Percentiles rank a stretch among this genome's conserved stretches.
phyloP scores from a whole-genome alignment of 202 grass and related monocot genomes.

The Musa balbisiana region DNA sequence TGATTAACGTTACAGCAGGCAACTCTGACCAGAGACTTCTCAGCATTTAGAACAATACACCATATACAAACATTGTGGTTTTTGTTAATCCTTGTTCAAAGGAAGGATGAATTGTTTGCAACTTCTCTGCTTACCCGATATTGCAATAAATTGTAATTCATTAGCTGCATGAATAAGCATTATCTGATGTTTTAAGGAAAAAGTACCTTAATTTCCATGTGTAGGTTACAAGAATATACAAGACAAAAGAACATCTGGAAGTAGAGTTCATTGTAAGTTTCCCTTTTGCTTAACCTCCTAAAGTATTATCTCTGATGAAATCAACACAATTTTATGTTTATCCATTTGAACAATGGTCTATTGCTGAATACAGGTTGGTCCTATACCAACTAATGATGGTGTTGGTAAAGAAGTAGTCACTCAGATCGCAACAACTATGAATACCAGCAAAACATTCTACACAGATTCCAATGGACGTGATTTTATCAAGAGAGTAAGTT shows the following conservation, averaged over 20 bases:
- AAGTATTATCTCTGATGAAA: neutral
- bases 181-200: neutral
- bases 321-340: neutral
- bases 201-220: neutral
- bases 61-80: no score
- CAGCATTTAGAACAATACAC: no score
- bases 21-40: no score
- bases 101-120: neutral
- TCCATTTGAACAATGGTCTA: slow-evolving; percentile 10
- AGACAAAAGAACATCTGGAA: slow-evolving; percentile 45
- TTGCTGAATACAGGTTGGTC: slow-evolving; percentile 28
- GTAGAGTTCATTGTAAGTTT: slow-evolving; percentile 42
- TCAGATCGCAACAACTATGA: slow-evolving; percentile 37
- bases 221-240: slow-evolving; percentile 25
- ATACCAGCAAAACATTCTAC: slow-evolving; percentile 39
- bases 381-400: slow-evolving; percentile 34
- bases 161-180: neutral
- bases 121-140: neutral
- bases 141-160: neutral
- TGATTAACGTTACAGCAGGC: no score
- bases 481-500: slow-evolving; percentile 34
- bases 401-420: slow-evolving; percentile 41
- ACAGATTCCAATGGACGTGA: slow-evolving; percentile 43
- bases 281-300: neutral
- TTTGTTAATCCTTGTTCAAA: no score